These are phyloP conservation scores for Ceratobasidium sp. DNA, from an alignment of 1,284 basidiomycete species.

Conservation along the genomic window DNA sequence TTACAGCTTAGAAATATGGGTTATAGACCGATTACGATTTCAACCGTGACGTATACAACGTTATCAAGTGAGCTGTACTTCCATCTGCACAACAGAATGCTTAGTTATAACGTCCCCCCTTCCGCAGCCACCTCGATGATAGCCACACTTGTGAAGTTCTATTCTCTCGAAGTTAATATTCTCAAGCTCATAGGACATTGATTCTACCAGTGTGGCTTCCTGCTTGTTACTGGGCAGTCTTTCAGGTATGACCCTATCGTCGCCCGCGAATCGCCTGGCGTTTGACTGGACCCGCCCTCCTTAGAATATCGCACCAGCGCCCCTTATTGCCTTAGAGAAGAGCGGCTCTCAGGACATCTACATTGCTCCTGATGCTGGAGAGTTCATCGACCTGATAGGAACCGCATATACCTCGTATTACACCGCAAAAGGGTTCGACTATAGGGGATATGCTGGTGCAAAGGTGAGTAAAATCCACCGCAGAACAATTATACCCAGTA, in stretches of 20 bases:
- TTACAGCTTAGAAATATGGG: constrained; percentile 24
- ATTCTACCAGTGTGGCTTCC: constrained; percentile 64
- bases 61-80: constrained; percentile 55
- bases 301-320: constrained; percentile 66
- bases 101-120: background rate
- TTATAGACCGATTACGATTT: constrained; percentile 70
- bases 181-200: background rate
- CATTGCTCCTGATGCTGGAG: constrained; percentile 66
- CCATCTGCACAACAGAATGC: background rate
- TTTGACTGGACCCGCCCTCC: background rate
- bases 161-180: background rate
- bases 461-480: constrained; percentile 20
- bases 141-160: constrained; percentile 67
- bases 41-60: constrained; percentile 67
- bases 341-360: constrained; percentile 66
- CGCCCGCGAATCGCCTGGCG: background rate
- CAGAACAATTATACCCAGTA: background rate
- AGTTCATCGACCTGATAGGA: constrained; percentile 62
- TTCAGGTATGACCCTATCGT: constrained; percentile 54
- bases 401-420: constrained; percentile 63
- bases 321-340: constrained; percentile 65
- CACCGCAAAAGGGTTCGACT: constrained; percentile 44
- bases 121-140: constrained; percentile 63
- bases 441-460: constrained; percentile 42
- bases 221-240: constrained; percentile 63